Conservation (phyloP, 805 yeast genomes). For the Yarrowia bubula region DNA sequence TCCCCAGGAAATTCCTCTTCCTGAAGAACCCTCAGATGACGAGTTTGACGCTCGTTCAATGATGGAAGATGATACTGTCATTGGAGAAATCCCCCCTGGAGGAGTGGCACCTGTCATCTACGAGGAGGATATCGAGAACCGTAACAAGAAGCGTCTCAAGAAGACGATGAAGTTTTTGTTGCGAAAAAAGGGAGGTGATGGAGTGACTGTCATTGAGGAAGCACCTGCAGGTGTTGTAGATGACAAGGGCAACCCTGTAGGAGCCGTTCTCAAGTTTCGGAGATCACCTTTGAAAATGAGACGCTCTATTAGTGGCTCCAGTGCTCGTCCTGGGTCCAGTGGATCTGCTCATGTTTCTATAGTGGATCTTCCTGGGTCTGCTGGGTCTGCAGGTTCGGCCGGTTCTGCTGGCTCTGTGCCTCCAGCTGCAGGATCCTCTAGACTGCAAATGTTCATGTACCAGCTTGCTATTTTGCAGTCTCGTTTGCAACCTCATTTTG, state of each 20-base stretch:
- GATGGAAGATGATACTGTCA: constrained; percentile 12
- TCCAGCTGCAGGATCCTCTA: neutral
- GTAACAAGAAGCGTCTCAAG: constrained; percentile 27
- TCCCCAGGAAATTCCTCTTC: constrained; percentile 5
- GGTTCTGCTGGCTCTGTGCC: neutral
- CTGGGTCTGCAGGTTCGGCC: neutral
- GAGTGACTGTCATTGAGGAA: neutral
- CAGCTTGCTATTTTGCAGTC: neutral
- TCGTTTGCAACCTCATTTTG: neutral
- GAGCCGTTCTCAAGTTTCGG: constrained; percentile 11
- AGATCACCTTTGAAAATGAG: constrained; percentile 1
- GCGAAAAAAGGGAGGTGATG: neutral
- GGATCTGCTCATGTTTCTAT: neutral
- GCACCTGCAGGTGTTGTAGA: neutral
- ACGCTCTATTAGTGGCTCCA: neutral
- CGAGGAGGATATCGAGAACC: constrained; percentile 25
- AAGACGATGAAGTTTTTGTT: constrained; percentile 30
- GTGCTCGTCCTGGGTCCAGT: neutral
- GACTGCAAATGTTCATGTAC: neutral
- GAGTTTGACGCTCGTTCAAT: constrained; percentile 2
- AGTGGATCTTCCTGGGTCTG: neutral
- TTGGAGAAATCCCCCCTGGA: neutral
- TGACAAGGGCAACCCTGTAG: neutral
- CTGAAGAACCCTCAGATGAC: constrained; percentile 10
- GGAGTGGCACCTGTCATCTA: neutral